phyloP scores from a whole-genome alignment of 768 basidiomycete genomes.

The Xanthoconium purpureum region DNA sequence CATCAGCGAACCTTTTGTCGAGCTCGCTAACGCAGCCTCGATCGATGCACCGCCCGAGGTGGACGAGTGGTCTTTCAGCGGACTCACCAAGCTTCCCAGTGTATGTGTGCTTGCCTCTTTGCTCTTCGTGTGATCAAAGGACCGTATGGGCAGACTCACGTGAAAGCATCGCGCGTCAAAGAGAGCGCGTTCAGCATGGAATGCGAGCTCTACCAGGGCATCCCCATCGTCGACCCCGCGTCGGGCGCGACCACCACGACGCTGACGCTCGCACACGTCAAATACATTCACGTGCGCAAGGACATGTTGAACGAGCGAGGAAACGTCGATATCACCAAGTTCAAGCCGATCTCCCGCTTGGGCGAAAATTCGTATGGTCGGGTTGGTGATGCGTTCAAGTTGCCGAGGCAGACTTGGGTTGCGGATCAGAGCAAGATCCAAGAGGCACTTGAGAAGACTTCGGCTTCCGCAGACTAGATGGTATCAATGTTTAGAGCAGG shows the following conservation, averaged over 20 bases:
- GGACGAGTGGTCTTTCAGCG: constrained; percentile 39
- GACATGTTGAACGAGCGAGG: constrained; percentile 36
- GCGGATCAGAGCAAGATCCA: constrained; percentile 8
- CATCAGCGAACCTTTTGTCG: constrained; percentile 48
- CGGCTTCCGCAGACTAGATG: not conserved
- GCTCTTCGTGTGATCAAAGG: not conserved
- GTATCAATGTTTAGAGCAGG: not conserved
- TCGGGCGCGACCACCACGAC: constrained; percentile 26
- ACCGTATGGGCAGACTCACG: constrained; percentile 23
- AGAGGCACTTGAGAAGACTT: not conserved
- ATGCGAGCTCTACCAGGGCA: constrained; percentile 32
- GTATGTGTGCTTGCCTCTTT: not conserved
- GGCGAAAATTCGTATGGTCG: constrained; percentile 38
- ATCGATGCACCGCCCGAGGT: constrained; percentile 37
- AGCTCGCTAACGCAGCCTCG: constrained; percentile 37
- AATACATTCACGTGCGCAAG: constrained; percentile 41
- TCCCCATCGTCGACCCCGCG: constrained; percentile 29
- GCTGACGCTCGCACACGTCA: constrained; percentile 38
- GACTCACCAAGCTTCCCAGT: not conserved
- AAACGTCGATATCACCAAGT: constrained; percentile 34
- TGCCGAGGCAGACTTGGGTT: constrained; percentile 13
- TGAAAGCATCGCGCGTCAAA: constrained; percentile 30
- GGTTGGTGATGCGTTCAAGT: constrained; percentile 21
- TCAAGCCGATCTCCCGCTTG: constrained; percentile 34
- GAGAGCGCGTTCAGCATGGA: no score